Evolutionary conservation across 2,329 filamentous ascomycete genomes (phyloP).

Genomic region (Alternaria burnsii): DNA sequence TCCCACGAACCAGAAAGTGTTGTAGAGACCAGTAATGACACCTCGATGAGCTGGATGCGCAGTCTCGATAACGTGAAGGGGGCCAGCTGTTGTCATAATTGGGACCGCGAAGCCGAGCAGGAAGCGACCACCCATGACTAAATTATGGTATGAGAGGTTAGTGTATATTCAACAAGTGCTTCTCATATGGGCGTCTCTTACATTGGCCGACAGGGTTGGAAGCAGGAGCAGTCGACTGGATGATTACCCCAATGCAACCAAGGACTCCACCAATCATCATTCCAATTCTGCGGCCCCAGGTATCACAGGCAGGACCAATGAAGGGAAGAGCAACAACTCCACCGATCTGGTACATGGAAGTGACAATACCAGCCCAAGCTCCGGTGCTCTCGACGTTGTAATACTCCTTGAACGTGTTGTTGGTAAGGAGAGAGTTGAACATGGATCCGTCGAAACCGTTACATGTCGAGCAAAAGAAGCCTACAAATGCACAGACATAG

Average conservation of each 20-base stretch:
- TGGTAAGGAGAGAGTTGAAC: slow-evolving; percentile 60
- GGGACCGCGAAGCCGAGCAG: slow-evolving; percentile 67
- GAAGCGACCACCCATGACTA: slow-evolving; percentile 64
- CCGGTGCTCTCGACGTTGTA: slow-evolving; percentile 55
- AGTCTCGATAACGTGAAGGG: slow-evolving; percentile 67
- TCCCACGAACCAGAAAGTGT: slow-evolving; percentile 57
- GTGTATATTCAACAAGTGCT: background rate
- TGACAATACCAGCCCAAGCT: slow-evolving; percentile 55
- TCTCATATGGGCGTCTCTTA: background rate
- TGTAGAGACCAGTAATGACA: slow-evolving; percentile 54
- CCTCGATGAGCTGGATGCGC: slow-evolving; percentile 68
- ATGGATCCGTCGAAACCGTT: slow-evolving; percentile 68
- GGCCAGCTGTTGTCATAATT: slow-evolving; percentile 65
- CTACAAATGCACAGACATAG: slow-evolving; percentile 34
- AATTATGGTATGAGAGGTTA: background rate
- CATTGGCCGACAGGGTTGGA: slow-evolving; percentile 54
- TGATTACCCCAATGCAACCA: slow-evolving; percentile 58
- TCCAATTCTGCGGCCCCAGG: slow-evolving; percentile 53
- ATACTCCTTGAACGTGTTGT: slow-evolving; percentile 55
- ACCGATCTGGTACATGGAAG: slow-evolving; percentile 60
- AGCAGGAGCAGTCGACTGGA: slow-evolving; percentile 57
- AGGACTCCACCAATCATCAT: slow-evolving; percentile 63
- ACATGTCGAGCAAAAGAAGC: slow-evolving; percentile 60
- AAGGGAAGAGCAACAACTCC: slow-evolving; percentile 57
- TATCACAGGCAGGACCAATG: slow-evolving; percentile 56